Evolutionary conservation across 441 rosid genomes (phyloP).

Genomic region (Omphalea diandra): DNA sequence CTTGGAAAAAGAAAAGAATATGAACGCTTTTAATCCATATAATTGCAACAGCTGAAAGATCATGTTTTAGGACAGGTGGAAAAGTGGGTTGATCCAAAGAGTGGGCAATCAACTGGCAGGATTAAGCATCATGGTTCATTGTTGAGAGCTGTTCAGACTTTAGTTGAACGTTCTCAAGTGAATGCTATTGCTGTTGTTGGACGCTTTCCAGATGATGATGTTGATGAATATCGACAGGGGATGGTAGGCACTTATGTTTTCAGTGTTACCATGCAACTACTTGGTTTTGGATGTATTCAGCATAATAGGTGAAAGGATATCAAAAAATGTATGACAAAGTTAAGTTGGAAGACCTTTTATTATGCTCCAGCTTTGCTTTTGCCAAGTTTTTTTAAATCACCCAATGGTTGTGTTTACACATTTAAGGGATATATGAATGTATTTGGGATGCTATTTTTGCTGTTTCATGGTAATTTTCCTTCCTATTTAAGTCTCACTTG

Average conservation of each 20-base stretch:
- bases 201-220: slow-evolving; percentile 62
- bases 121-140: slow-evolving; percentile 52
- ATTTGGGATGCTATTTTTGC: not conserved
- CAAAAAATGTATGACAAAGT: not conserved
- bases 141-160: slow-evolving; percentile 47
- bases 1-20: not conserved
- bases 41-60: slow-evolving; percentile 1
- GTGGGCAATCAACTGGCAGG: slow-evolving; percentile 62
- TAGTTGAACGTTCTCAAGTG: slow-evolving; percentile 43
- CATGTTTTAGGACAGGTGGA: slow-evolving; percentile 38
- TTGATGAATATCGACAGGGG: slow-evolving; percentile 54
- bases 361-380: not conserved
- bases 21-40: not conserved
- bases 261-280: not conserved
- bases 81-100: slow-evolving; percentile 54
- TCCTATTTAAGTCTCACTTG: too few relatives aligned
- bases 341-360: not conserved
- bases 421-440: not conserved
- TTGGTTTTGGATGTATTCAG: not conserved
- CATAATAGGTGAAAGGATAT: not conserved
- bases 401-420: not conserved
- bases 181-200: slow-evolving; percentile 63
- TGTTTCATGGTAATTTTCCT: not conserved
- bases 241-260: slow-evolving; percentile 31
- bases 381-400: not conserved